A percentile compares a stretch with the other conserved stretches of the same genome.
These are phyloP conservation scores for Phyllosticta capitalensis DNA, from an alignment of 2,329 filamentous ascomycete genomes.

Conservation along the genomic window DNA sequence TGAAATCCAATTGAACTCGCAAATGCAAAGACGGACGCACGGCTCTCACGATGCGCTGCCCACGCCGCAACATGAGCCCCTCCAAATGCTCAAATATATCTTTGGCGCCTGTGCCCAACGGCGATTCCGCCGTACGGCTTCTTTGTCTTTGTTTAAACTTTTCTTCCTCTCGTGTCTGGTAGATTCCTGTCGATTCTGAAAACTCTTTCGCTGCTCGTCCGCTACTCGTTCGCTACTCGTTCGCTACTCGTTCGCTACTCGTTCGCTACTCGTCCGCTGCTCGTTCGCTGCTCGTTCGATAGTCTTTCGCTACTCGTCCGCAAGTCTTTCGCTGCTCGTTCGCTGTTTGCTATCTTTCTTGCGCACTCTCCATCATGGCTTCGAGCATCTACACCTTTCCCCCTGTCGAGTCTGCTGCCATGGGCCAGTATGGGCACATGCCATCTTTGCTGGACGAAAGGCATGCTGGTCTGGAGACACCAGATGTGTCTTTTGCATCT, in stretches of 20 bases:
- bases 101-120: not conserved
- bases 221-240: no score
- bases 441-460: not conserved
- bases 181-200: not conserved
- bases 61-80: not conserved
- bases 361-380: not conserved
- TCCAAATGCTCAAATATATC: not conserved
- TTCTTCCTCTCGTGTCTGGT: not conserved
- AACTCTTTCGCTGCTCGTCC: not conserved
- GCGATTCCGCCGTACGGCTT: not conserved
- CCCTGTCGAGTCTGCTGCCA: not conserved
- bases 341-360: not conserved
- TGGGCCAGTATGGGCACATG: not conserved
- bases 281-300: no score
- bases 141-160: not conserved
- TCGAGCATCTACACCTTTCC: not conserved
- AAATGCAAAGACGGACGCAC: not conserved
- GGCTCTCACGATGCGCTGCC: not conserved
- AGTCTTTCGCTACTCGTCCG: not conserved
- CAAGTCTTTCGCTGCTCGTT: not conserved
- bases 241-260: no score
- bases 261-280: no score
- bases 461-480: not conserved
- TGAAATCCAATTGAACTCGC: not conserved
- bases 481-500: not conserved